These are phyloP conservation scores for Corrigiola litoralis DNA, from an alignment of 179 eudicot genomes.

Conservation along the genomic window DNA sequence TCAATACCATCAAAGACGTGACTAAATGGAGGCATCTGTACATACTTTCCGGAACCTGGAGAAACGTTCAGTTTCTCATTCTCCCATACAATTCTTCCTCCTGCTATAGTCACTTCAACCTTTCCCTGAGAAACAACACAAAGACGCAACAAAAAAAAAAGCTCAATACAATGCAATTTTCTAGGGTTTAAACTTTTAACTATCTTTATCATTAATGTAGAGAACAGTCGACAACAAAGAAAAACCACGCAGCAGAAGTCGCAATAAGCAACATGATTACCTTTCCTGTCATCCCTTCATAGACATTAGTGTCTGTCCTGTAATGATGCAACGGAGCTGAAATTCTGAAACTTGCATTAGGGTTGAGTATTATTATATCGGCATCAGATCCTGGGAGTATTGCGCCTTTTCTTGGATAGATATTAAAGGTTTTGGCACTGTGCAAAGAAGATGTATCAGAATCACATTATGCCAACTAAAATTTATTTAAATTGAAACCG, in stretches of 20 bases:
- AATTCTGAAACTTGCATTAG: constrained; percentile 77
- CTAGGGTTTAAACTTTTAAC: not conserved
- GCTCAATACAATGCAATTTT: not conserved
- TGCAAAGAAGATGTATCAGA: not conserved
- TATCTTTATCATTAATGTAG: not conserved
- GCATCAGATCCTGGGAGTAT: constrained; percentile 95
- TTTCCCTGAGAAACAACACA: constrained; percentile 52
- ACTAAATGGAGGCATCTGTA: constrained; percentile 72
- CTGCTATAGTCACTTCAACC: constrained; percentile 92
- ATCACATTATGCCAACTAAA: not conserved
- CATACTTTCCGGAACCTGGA: constrained; percentile 78
- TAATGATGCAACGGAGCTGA: constrained; percentile 67
- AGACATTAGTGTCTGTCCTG: constrained; percentile 82
- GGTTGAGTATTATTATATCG: constrained; percentile 87
- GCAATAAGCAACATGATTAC: constrained; percentile 35
- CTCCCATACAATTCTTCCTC: constrained; percentile 86
- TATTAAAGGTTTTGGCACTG: constrained; percentile 86
- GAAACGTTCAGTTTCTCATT: constrained; percentile 56
- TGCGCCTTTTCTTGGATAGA: constrained; percentile 96
- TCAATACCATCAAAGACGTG: constrained; percentile 77
- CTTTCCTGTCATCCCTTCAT: constrained; percentile 80
- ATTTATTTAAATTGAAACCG: not conserved
- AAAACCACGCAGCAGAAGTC: too few species aligned
- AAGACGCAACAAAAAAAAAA: not conserved
- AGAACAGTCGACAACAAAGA: too few species aligned